Conservation (phyloP, 2,329 filamentous ascomycete species). For the Apiospora malaysiana region DNA sequence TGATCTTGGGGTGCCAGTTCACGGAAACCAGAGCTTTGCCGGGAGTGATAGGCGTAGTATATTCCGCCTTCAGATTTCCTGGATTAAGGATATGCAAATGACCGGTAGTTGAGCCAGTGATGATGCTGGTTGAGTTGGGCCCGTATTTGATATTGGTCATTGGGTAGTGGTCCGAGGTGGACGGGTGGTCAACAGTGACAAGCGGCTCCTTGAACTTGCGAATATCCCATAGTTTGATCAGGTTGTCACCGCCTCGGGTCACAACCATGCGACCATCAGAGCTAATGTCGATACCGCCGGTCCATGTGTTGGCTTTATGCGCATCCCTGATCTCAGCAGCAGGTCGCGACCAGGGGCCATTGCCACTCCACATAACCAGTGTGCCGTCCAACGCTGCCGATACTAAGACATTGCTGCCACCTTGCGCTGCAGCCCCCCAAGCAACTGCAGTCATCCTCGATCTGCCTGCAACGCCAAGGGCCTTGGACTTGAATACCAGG, state of each 20-base stretch:
- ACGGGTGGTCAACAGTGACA: conserved; percentile 77
- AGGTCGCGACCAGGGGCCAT: conserved; percentile 84
- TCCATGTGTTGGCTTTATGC: conserved; percentile 85
- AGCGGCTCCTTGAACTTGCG: conserved; percentile 93
- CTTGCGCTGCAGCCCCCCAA: conserved; percentile 80
- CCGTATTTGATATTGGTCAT: conserved; percentile 91
- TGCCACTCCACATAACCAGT: conserved; percentile 88
- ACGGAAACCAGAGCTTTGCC: conserved; percentile 83
- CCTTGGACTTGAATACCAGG: conserved; percentile 92
- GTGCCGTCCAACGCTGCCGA: conserved; percentile 87
- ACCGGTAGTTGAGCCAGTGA: conserved; percentile 86
- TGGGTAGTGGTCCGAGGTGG: conserved; percentile 82
- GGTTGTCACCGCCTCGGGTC: conserved; percentile 87
- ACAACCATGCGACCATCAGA: conserved; percentile 89
- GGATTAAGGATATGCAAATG: conserved; percentile 93
- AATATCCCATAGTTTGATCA: conserved; percentile 96
- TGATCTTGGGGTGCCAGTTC: conserved; percentile 91
- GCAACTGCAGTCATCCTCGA: conserved; percentile 92
- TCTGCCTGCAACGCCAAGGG: conserved; percentile 85
- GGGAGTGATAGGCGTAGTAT: conserved; percentile 87
- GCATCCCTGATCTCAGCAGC: conserved; percentile 84
- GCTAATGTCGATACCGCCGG: conserved; percentile 89
- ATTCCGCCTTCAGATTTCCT: conserved; percentile 83
- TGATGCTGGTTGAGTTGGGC: conserved; percentile 80
- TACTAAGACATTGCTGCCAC: conserved; percentile 79